Evolutionary conservation across 257 asterid species (phyloP), one percentile per base, ranked within the genome.

Genomic region (Handroanthus guayacan): DNA sequence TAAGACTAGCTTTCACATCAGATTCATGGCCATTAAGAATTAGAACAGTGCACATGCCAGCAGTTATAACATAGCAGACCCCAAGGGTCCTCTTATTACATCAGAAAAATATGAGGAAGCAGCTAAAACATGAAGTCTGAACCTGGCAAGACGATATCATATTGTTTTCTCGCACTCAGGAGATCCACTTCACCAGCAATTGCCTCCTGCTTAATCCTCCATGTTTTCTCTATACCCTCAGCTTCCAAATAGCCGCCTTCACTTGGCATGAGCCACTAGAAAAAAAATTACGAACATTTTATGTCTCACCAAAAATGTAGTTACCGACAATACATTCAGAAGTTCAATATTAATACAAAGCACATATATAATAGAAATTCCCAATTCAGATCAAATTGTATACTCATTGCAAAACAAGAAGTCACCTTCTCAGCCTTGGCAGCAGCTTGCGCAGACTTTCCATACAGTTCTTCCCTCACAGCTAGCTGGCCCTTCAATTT

Each of bases 61-160:
- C 12, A 41, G 10, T 4, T 43, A 9, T 43, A 43, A 72, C 54
- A 39, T 51, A 47, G 65, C 64, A 13, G 38, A 9, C 54, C 63
- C 20, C 41, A 34, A 52, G 17, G 41, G 12, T 61, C 69, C 31
- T 37, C 47, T 48, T 12, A 8, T 43, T 44, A 44, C 45, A 50
- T 41, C 75, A 67, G 39, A 16, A 78, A 37, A 68, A 52, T 44
- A 68, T 41, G 36, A 63, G 65, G 43, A 77, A 79, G 69, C 44
- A 72, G 79, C 36, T 9, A 65, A 55, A 63, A 62, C 51, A 66
- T 13, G 74, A 71, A 81, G 13, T 41, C 36, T 71, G 56, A 83
- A 95, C 99, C 99, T 90, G 99, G 98, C 82, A 93, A 87, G 83
- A 93, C 90, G 12, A 93, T 90, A 73, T 95, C 99, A 76, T 84